Base-by-base conservation (phyloP, 345 rosid species). In the Ricinus communis region DNA sequence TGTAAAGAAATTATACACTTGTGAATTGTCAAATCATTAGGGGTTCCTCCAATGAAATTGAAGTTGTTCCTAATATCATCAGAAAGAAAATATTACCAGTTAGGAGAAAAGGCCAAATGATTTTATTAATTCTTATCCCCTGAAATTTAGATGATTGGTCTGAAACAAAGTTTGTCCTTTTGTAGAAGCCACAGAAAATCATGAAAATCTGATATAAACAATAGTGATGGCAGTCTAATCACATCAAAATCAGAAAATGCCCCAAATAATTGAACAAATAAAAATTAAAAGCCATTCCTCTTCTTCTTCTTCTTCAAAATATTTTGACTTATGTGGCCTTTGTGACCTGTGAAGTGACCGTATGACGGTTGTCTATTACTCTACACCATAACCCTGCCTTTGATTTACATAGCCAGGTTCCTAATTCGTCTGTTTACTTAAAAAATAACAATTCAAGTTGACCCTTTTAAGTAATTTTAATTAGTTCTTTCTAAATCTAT, bases 201-300 rank as follows among this genome's bases (percentile, higher is more conserved):
- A n/a, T 8, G 10, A 9, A 36, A 61, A n/a, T 41, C 31, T 40
- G 65, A 38, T 61, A 41, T 14, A 11, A 40, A n/a, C 33, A 41
- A 41, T 24, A 43, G 51, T 43, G 66, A 43, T 46, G 52, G 50
- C 51, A 63, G 67, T 63, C 36, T 43, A 41, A 63, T 43, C 52
- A 43, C 30, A 45, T 63, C 52, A 43, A 63, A 63, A 41, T 43
- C 67, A 63, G 36, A 56, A 63, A 63, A 41, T 62, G 50, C 50
- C 4, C 30, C 31, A 22, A 62, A 63, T 63, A 22, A 43, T 63
- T 63, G 31, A 41, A 43, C 50, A 21, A 22, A 5, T 21, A 13
- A 41, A 41, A 25, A 8, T 12, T 43, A 2, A 4, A 3, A 61
- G 47, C 24, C 64, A 59, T 33, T 3, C 13, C 45, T 59, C 9